These are phyloP conservation scores for Ocimum tenuiflorum DNA, from an alignment of 257 asterid species.

Conservation along the genomic window DNA sequence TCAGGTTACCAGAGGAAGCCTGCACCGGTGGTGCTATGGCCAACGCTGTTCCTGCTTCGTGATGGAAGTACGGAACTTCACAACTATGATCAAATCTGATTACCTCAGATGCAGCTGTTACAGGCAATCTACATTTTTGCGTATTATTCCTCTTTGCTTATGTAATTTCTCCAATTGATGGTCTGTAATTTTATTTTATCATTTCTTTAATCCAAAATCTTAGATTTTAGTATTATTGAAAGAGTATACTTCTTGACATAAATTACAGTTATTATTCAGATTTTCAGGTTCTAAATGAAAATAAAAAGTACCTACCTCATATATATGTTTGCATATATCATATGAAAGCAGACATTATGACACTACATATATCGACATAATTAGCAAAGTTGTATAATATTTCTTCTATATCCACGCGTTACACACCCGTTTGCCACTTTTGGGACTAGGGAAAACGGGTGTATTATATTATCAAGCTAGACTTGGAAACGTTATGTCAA, in stretches of 20 bases:
- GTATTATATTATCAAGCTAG: too few relatives aligned
- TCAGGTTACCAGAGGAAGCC: slow-evolving; percentile 80
- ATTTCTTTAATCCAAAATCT: neutral
- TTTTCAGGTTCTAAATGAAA: too few relatives aligned
- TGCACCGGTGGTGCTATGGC: slow-evolving; percentile 32
- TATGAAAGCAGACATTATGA: slow-evolving; percentile 9
- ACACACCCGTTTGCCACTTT: too few relatives aligned
- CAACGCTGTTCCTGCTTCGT: slow-evolving; percentile 3
- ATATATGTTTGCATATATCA: too few relatives aligned
- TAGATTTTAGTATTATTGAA: neutral
- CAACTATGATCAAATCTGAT: neutral
- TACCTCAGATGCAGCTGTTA: neutral
- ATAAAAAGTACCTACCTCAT: too few relatives aligned
- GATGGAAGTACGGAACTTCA: neutral
- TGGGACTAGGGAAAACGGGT: too few relatives aligned
- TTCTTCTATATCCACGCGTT: slow-evolving; percentile 13
- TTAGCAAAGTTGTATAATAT: slow-evolving; percentile 12
- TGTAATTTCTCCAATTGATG: neutral
- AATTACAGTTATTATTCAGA: neutral
- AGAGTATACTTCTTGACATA: neutral
- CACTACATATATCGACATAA: slow-evolving; percentile 16
- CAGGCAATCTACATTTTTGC: neutral
- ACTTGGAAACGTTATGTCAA: too few relatives aligned
- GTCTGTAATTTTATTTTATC: neutral
- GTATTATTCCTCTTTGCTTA: neutral